Conservation (phyloP, 2,329 filamentous ascomycete genomes). For the Hypomyces rosellus region DNA sequence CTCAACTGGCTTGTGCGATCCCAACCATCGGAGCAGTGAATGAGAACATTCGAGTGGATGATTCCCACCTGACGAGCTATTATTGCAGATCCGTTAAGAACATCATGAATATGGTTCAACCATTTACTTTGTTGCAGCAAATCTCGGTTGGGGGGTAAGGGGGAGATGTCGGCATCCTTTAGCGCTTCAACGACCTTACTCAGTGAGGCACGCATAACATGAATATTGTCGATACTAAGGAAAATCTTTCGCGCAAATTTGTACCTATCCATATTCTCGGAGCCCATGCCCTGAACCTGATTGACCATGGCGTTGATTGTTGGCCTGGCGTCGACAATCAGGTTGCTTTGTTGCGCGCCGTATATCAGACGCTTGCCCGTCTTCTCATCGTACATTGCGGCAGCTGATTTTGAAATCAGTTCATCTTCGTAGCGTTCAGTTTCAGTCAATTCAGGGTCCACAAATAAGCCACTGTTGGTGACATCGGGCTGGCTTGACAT, state of each 20-base stretch:
- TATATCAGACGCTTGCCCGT: conserved; percentile 64
- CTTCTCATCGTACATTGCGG: conserved; percentile 47
- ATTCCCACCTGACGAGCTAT: conserved; percentile 86
- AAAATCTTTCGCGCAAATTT: conserved; percentile 86
- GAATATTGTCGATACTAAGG: conserved; percentile 95
- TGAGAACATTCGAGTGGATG: conserved; percentile 88
- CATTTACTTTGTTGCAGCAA: conserved; percentile 77
- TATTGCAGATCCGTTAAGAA: conserved; percentile 76
- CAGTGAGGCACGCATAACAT: conserved; percentile 91
- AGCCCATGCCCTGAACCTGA: conserved; percentile 86
- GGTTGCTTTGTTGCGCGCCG: conserved; percentile 84
- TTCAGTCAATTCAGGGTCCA: conserved; percentile 50
- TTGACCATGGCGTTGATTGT: conserved; percentile 93
- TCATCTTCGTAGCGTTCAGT: conserved; percentile 65
- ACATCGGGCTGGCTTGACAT: conserved; percentile 46
- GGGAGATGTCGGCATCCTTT: conserved; percentile 85
- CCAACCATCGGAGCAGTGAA: conserved; percentile 98
- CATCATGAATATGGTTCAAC: conserved; percentile 80
- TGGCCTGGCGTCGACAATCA: conserved; percentile 93
- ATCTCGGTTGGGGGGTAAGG: conserved; percentile 75
- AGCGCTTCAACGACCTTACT: conserved; percentile 82
- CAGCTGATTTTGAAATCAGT: conserved; percentile 39
- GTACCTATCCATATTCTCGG: conserved; percentile 98
- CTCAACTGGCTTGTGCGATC: conserved; percentile 94
- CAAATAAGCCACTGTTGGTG: conserved; percentile 22